Evolutionary conservation across 805 yeast genomes (phyloP), one percentile per base, ranked within the genome.

Genomic region (Saturnispora besseyi): DNA sequence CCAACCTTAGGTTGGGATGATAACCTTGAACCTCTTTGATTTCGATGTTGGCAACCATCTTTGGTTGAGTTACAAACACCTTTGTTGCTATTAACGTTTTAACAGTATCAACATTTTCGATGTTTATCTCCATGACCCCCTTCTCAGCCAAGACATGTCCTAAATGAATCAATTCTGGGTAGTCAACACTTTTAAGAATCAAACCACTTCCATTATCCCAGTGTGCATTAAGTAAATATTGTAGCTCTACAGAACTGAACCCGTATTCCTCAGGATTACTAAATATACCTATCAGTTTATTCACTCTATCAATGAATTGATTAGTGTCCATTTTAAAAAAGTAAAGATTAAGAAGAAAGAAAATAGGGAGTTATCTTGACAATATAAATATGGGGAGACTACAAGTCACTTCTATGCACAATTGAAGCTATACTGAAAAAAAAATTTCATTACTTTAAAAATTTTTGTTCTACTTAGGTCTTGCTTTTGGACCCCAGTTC

Each of bases 401-500:
- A 8, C 38, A 18, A 44, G 30, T n/a, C 38, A 41, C 30, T 26
- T 51, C n/a, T 45, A 33, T 28, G 41, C 30, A 36, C 40, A 36
- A 15, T 36, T 18, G 40, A 21, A 15, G 12, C 3, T 5, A 36
- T 5, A 36, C 13, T 36, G 40, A 18, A 36, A 36, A 36, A 36
- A 36, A 36, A 36, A 18, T 18, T 18, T 18, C 2, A 18, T 18
- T 18, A 18, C 18, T 18, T 18, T 18, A 18, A 18, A 18, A 18
- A 18, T 18, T 18, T 18, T 18, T 18, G 18, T 18, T 18, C 18
- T 53, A 62, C 41, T 66, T 66, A 21, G 95, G 95, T 60, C 84
- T 81, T 3, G 96, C 80, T 40, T 57, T 58, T 13, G 62, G 99
- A 1, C 99, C 99, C 99, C 99, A 93, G 63, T 87, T 83, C 63